phyloP scores from a whole-genome alignment of 768 basidiomycete species.

The Auriscalpium vulgare region DNA sequence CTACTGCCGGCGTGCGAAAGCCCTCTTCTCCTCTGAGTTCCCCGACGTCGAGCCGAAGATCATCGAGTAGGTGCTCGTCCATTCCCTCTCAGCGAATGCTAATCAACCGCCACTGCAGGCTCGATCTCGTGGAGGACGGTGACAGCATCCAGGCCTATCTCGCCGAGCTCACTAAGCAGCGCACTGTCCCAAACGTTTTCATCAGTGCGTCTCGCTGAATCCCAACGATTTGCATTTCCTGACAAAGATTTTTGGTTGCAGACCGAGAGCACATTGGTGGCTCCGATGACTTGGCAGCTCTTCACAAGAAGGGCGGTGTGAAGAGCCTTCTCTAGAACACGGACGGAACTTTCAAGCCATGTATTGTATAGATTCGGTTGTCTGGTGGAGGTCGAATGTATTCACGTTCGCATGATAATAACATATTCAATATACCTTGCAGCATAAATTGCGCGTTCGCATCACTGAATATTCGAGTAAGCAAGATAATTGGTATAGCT shows the following conservation, averaged over 20 bases:
- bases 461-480: no score
- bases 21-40: conserved; percentile 25
- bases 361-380: no score
- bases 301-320: conserved; percentile 6
- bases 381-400: no score
- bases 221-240: not conserved
- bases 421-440: no score
- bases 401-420: no score
- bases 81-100: not conserved
- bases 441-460: no score
- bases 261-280: conserved; percentile 48
- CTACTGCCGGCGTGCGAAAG: conserved; percentile 35
- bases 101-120: conserved; percentile 26
- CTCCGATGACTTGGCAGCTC: conserved; percentile 10
- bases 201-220: conserved; percentile 41
- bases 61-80: conserved; percentile 24
- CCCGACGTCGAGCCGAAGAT: conserved; percentile 25
- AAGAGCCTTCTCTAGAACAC: conserved; percentile 5
- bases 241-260: conserved; percentile 15
- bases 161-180: conserved; percentile 50
- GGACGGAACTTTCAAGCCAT: no score
- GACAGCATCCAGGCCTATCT: conserved; percentile 61
- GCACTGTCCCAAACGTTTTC: conserved; percentile 74
- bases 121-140: conserved; percentile 54
- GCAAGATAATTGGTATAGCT: no score